A percentile compares a stretch with the other conserved stretches of the same genome.
Conservation (phyloP, 495 filamentous ascomycete genomes). For the Entonaema liquescens region DNA sequence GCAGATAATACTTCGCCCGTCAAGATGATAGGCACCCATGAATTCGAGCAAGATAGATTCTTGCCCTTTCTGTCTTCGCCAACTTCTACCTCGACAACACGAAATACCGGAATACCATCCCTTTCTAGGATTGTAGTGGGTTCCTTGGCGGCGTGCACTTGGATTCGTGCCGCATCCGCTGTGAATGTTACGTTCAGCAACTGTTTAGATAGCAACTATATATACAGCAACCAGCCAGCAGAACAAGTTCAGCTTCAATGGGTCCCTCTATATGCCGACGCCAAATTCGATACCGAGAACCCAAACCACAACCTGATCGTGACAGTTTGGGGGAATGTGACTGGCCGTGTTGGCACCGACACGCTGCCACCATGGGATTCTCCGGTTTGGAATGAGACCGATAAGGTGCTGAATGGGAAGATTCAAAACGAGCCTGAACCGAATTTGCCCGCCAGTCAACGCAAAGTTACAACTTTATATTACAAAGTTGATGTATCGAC, state of each 20-base stretch:
- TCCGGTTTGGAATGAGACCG: constrained; percentile 64
- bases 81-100: constrained; percentile 10
- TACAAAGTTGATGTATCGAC: constrained; percentile 74
- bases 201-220: constrained; percentile 72
- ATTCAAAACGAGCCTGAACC: constrained; percentile 68
- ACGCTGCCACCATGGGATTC: constrained; percentile 63
- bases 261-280: constrained; percentile 74
- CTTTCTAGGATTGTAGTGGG: constrained; percentile 12
- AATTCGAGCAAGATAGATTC: constrained; percentile 15
- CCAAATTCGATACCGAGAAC: constrained; percentile 70
- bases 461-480: constrained; percentile 74
- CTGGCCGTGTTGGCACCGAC: constrained; percentile 61
- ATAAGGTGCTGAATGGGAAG: constrained; percentile 71
- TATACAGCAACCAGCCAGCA: constrained; percentile 55
- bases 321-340: constrained; percentile 91
- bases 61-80: background rate
- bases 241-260: constrained; percentile 72
- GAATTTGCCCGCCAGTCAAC: constrained; percentile 49
- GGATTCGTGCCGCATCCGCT: constrained; percentile 54
- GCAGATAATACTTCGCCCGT: constrained; percentile 15
- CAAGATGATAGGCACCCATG: constrained; percentile 28
- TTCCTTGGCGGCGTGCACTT: constrained; percentile 40
- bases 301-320: constrained; percentile 74
- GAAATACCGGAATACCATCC: constrained; percentile 8
- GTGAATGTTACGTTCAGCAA: constrained; percentile 81